Percentiles rank a stretch among this genome's conserved stretches.
Conservation (phyloP, 345 rosid genomes). For the Pugionium dolabratum region DNA sequence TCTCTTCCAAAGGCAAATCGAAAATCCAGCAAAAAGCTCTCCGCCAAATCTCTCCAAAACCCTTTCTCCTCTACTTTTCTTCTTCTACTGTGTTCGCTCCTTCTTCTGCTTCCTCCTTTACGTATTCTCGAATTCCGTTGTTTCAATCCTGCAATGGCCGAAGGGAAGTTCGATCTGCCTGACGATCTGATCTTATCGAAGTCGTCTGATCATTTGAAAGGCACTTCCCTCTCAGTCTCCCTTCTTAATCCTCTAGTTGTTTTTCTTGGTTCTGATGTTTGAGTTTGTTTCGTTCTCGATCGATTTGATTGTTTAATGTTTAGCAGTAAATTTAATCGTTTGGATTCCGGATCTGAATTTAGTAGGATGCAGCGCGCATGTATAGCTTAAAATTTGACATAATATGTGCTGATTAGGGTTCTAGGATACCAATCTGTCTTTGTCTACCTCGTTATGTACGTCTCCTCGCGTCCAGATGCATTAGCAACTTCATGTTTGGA, state of each 20-base stretch:
- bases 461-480: no score
- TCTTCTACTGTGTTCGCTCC: not conserved
- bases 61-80: constrained; percentile 6
- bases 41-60: constrained; percentile 23
- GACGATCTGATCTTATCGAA: constrained; percentile 74
- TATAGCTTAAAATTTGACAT: constrained; percentile 3
- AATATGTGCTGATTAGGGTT: constrained; percentile 24
- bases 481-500: constrained; percentile 5
- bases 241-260: no score
- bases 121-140: constrained; percentile 12
- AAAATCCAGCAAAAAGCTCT: constrained; percentile 35
- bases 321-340: constrained; percentile 1
- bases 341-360: constrained; percentile 35
- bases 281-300: constrained; percentile 9
- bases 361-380: constrained; percentile 5
- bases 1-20: constrained; percentile 36
- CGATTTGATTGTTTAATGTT: constrained; percentile 18
- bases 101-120: no score
- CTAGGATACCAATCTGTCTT: not conserved
- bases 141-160: constrained; percentile 54
- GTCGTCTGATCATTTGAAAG: constrained; percentile 63
- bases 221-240: constrained; percentile 34
- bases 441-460: no score
- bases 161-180: constrained; percentile 76
- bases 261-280: not conserved